A percentile compares a stretch with the other conserved stretches of the same genome.
Evolutionary conservation across 495 filamentous ascomycete genomes (phyloP).

Genomic region (Massariosphaeria phaeospora): DNA sequence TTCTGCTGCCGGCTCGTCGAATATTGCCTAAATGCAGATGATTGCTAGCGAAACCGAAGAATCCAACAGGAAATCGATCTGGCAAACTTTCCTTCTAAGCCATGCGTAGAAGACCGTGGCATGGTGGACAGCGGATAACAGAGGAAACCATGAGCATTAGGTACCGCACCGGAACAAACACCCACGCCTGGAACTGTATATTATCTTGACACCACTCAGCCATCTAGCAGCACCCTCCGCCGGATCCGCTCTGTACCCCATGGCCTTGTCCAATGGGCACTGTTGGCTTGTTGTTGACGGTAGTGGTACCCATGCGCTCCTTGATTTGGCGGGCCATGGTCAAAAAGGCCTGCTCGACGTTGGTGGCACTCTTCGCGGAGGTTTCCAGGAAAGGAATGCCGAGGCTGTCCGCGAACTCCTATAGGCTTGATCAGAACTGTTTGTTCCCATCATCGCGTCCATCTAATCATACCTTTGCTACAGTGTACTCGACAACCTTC

Average conservation of each 20-base stretch:
- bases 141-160: constrained; percentile 31
- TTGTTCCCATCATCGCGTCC: background rate
- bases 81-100: constrained; percentile 29
- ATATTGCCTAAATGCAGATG: constrained; percentile 3
- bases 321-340: constrained; percentile 99
- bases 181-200: constrained; percentile 30
- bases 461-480: constrained; percentile 74
- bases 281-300: constrained; percentile 96
- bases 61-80: constrained; percentile 32
- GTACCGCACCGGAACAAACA: constrained; percentile 29
- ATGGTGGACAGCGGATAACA: constrained; percentile 23
- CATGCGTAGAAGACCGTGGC: constrained; percentile 29
- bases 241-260: constrained; percentile 86
- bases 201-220: constrained; percentile 12
- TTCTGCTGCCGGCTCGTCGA: constrained; percentile 8
- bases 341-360: constrained; percentile 99
- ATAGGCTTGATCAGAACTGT: background rate
- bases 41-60: constrained; percentile 21
- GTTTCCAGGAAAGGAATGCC: constrained; percentile 99
- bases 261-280: constrained; percentile 92
- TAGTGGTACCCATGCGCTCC: constrained; percentile 97
- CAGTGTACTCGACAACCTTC: constrained; percentile 99
- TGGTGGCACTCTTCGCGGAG: constrained; percentile 97
- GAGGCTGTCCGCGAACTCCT: constrained; percentile 99
- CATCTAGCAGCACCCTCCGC: constrained; percentile 88